Conservation (phyloP, 352 stramenopile species). For the Phytopythium montanum region DNA sequence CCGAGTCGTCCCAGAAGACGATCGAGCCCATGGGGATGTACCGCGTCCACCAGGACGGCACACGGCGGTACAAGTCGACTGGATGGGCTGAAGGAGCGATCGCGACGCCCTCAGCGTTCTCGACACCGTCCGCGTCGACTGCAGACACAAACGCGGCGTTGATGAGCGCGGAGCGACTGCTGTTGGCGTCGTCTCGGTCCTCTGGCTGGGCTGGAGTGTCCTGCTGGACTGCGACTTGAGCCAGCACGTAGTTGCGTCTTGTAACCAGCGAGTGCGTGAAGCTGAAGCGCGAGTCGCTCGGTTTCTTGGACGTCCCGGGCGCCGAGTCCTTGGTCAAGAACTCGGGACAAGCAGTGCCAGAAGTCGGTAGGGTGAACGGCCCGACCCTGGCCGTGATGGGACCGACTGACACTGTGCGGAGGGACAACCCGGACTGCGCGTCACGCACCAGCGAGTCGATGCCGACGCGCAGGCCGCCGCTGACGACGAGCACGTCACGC, state of each 20-base stretch:
- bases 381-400: constrained; percentile 53
- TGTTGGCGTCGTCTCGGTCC: background rate
- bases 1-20: constrained; percentile 74
- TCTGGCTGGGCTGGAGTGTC: constrained; percentile 8
- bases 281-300: constrained; percentile 52
- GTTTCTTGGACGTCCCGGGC: background rate
- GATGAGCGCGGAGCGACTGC: constrained; percentile 26
- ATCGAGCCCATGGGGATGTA: constrained; percentile 58
- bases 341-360: constrained; percentile 46
- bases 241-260: constrained; percentile 61
- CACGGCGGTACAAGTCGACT: constrained; percentile 31
- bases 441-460: constrained; percentile 67
- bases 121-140: background rate
- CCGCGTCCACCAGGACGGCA: constrained; percentile 48
- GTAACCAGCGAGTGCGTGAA: constrained; percentile 40
- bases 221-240: constrained; percentile 22
- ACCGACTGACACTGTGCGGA: constrained; percentile 59
- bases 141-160: constrained; percentile 37
- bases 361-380: constrained; percentile 30
- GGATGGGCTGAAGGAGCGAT: constrained; percentile 29
- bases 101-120: constrained; percentile 12
- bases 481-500: constrained; percentile 68
- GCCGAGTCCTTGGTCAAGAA: constrained; percentile 18
- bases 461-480: constrained; percentile 52
- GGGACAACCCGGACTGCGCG: constrained; percentile 30